phyloP scores from a whole-genome alignment of 176 grass and related monocot genomes.

The Typha latifolia region DNA sequence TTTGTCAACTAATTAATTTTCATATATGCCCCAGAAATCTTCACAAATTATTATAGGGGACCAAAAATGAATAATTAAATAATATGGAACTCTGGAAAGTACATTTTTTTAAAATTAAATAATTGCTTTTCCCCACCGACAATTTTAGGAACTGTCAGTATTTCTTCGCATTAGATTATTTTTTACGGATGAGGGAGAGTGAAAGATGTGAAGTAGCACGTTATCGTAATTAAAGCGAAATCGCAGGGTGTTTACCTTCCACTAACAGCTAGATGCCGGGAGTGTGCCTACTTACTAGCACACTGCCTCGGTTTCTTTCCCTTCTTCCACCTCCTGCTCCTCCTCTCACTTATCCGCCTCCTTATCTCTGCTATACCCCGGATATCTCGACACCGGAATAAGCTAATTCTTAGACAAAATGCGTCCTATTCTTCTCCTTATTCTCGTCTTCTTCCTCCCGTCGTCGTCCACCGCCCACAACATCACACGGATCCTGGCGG shows the following conservation, averaged over 20 bases:
- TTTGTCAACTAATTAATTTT: not conserved
- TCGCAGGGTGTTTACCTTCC: not conserved
- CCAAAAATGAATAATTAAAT: not conserved
- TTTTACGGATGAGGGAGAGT: too few relatives aligned
- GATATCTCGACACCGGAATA: too few relatives aligned
- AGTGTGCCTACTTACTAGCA: not conserved
- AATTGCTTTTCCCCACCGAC: too few relatives aligned
- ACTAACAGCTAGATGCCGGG: not conserved
- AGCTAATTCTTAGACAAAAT: conserved; percentile 21
- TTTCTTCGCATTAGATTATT: not conserved
- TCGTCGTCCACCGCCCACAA: conserved; percentile 39
- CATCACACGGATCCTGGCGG: conserved; percentile 79
- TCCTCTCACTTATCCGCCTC: not conserved
- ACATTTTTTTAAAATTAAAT: too few relatives aligned
- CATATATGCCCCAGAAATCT: not conserved
- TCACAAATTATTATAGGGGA: not conserved
- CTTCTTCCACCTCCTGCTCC: not conserved
- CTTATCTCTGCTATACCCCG: not conserved
- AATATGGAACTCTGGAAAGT: too few relatives aligned
- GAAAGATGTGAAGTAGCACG: not conserved
- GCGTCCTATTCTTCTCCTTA: too few relatives aligned
- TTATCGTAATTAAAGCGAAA: not conserved
- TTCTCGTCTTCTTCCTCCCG: not conserved
- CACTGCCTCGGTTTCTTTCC: not conserved
- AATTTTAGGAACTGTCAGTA: not conserved